Evolutionary conservation across 305 asterid genomes (phyloP).

Genomic region (Caryopteris hybrid): DNA sequence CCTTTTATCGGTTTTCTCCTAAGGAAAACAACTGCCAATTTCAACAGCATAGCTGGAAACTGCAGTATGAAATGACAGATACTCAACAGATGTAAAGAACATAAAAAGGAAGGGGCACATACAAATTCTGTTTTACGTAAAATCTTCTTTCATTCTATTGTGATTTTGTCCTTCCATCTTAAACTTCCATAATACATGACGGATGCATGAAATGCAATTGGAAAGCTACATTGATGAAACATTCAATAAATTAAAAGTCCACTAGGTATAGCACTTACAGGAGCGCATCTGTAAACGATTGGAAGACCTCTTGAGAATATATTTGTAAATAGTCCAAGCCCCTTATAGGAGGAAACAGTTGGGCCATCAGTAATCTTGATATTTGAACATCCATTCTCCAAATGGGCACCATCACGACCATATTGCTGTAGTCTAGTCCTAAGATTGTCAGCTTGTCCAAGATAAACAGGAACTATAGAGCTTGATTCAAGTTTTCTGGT

Average conservation of each 20-base stretch:
- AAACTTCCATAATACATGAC: not conserved
- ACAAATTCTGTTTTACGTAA: not conserved
- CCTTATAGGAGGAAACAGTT: constrained; percentile 13
- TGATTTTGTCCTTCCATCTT: not conserved
- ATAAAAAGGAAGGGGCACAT: not conserved
- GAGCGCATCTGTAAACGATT: constrained; percentile 83
- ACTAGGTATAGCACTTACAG: constrained; percentile 47
- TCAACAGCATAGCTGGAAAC: not conserved
- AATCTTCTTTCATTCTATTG: not conserved
- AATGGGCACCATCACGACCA: constrained; percentile 90
- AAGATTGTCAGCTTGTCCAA: constrained; percentile 84
- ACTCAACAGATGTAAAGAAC: not conserved
- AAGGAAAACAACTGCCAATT: not conserved
- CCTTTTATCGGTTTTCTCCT: not conserved
- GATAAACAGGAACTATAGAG: constrained; percentile 66
- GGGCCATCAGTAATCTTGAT: constrained; percentile 9
- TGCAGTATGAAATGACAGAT: not conserved
- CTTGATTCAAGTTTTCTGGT: constrained; percentile 45
- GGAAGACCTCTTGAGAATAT: constrained; percentile 62
- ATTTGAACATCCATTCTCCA: constrained; percentile 48
- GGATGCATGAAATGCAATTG: not conserved
- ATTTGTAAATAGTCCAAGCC: constrained; percentile 48
- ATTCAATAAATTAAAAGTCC: not conserved
- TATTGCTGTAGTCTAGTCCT: constrained; percentile 81
- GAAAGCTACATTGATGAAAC: not conserved